Conservation (phyloP, 345 rosid species). For the Acer yangbiense region DNA sequence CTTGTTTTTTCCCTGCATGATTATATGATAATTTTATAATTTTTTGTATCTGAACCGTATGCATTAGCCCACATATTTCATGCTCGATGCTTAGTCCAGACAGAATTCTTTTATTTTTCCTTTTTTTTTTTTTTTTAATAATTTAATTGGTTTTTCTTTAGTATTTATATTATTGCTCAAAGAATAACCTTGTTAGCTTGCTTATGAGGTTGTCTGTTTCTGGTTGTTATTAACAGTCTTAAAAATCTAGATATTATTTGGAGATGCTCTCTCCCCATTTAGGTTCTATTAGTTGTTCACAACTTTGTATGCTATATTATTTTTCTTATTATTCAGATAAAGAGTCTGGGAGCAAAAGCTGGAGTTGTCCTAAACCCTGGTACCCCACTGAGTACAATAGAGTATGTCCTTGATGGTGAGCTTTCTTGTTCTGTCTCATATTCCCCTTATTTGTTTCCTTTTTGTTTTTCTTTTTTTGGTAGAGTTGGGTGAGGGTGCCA, state of each 20-base stretch:
- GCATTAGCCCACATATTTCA: neutral
- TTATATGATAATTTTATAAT: no score
- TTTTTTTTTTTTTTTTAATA: neutral
- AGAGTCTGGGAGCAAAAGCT: conserved; percentile 91
- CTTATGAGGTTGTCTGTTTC: conserved; percentile 7
- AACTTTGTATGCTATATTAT: neutral
- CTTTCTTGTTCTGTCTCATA: conserved; percentile 18
- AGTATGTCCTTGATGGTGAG: conserved; percentile 90
- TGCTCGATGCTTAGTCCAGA: neutral
- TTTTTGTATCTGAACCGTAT: no score
- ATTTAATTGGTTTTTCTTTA: neutral
- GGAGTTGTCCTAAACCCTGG: conserved; percentile 97
- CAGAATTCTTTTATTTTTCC: neutral
- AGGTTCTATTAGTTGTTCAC: conserved; percentile 11
- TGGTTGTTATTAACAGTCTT: conserved; percentile 8
- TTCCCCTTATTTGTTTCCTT: neutral
- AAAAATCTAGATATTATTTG: neutral
- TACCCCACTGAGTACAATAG: conserved; percentile 82
- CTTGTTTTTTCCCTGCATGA: neutral
- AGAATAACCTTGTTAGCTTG: conserved; percentile 12
- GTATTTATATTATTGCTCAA: neutral
- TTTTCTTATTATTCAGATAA: conserved; percentile 53
- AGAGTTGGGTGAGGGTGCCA: no score
- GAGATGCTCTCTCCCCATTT: conserved; percentile 13
- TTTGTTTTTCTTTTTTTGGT: no score